These are phyloP conservation scores for Termitomyces sp. DNA, from an alignment of 768 basidiomycete genomes.

Conservation along the genomic window DNA sequence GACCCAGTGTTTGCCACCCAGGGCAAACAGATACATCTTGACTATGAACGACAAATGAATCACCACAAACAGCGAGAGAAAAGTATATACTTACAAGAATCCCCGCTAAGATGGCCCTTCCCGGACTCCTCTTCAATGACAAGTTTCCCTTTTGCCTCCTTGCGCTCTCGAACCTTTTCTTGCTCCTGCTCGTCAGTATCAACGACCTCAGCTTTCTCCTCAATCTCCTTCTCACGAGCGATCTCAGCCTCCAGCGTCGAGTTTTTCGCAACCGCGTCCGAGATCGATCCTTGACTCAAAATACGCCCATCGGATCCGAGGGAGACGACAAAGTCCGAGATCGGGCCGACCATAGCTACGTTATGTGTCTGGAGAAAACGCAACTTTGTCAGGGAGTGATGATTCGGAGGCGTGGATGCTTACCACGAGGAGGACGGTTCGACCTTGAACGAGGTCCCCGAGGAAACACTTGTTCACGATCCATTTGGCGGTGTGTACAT, in stretches of 20 bases:
- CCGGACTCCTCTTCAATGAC: conserved; percentile 43
- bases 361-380: conserved; percentile 34
- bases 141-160: background rate
- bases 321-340: conserved; percentile 54
- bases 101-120: conserved; percentile 54
- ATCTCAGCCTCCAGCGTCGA: conserved; percentile 23
- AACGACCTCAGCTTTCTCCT: conserved; percentile 1
- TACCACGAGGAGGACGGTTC: conserved; percentile 81
- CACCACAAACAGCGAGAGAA: conserved; percentile 12
- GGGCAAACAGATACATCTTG: conserved; percentile 30
- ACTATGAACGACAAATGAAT: conserved; percentile 14
- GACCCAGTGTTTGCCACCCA: conserved; percentile 24
- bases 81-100: conserved; percentile 27
- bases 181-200: conserved; percentile 5
- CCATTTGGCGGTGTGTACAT: conserved; percentile 74
- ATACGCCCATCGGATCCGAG: conserved; percentile 52
- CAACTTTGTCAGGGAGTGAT: background rate
- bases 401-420: conserved; percentile 10
- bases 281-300: conserved; percentile 41
- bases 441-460: conserved; percentile 67
- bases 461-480: conserved; percentile 76
- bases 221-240: conserved; percentile 20
- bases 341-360: conserved; percentile 41
- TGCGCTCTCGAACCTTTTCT: background rate
- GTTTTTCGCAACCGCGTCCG: conserved; percentile 34